A percentile compares a stretch with the other conserved stretches of the same genome.
phyloP scores from a whole-genome alignment of 2,329 filamentous ascomycete species.

The Shiraia bambusicola region DNA sequence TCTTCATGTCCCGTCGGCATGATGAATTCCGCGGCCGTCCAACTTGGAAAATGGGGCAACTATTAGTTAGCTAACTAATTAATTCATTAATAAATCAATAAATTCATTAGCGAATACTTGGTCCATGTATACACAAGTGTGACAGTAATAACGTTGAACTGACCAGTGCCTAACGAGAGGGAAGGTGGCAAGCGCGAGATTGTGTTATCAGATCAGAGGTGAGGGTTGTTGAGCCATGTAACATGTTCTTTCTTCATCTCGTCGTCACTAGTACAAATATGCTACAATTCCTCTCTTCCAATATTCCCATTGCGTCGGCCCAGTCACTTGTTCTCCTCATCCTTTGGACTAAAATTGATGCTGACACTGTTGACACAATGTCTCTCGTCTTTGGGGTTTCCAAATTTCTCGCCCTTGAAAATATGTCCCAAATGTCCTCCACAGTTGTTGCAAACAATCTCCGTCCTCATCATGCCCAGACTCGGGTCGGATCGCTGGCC shows the following conservation, averaged over 20 bases:
- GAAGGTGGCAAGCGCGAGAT: background rate
- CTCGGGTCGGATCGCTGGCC: conserved; percentile 74
- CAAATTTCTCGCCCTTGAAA: conserved; percentile 83
- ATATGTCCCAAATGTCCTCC: conserved; percentile 90
- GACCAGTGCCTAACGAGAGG: no score
- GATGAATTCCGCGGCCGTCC: background rate
- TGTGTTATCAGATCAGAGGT: no score
- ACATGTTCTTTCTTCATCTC: conserved; percentile 8
- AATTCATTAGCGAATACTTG: no score
- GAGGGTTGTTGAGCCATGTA: no score
- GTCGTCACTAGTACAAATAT: conserved; percentile 11
- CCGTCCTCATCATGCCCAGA: conserved; percentile 81
- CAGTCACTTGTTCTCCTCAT: conserved; percentile 52
- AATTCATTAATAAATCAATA: no score
- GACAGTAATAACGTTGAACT: no score
- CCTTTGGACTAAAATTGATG: conserved; percentile 77
- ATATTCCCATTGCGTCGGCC: background rate
- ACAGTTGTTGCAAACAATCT: conserved; percentile 94
- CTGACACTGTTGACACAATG: conserved; percentile 96
- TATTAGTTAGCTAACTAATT: background rate
- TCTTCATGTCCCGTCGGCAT: background rate
- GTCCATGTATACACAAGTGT: no score
- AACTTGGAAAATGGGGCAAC: background rate
- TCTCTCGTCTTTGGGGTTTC: conserved; percentile 87
- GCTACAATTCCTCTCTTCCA: conserved; percentile 6